phyloP scores from a whole-genome alignment of 257 asterid genomes.

The Henckelia pumila region DNA sequence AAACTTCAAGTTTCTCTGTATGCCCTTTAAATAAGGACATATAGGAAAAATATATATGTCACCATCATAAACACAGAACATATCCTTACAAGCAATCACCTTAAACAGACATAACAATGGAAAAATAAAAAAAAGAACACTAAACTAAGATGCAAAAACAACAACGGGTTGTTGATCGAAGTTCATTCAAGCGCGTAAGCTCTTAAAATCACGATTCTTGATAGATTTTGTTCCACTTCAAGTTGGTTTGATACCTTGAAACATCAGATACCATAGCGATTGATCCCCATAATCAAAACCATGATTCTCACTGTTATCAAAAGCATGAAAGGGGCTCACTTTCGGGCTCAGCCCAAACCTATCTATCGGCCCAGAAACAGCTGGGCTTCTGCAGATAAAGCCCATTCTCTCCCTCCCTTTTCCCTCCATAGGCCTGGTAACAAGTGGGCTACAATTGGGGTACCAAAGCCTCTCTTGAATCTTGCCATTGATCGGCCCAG shows the following conservation, averaged over 20 bases:
- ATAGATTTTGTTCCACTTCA: constrained; percentile 19
- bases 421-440: constrained; percentile 29
- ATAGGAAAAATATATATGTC: not conserved
- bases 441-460: constrained; percentile 42
- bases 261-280: constrained; percentile 83
- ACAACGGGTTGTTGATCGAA: not conserved
- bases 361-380: constrained; percentile 53
- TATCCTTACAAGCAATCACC: not conserved
- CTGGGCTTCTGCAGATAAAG: constrained; percentile 39
- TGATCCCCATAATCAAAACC: constrained; percentile 43
- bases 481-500: constrained; percentile 55
- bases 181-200: not conserved
- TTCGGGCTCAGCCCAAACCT: constrained; percentile 58
- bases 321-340: constrained; percentile 22
- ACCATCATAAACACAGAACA: not conserved
- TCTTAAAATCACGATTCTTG: not conserved
- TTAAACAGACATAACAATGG: not conserved
- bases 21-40: not conserved
- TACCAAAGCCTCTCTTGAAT: constrained; percentile 28
- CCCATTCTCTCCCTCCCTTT: constrained; percentile 30
- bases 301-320: constrained; percentile 30
- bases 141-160: not conserved
- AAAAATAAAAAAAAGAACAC: too few species aligned
- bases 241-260: constrained; percentile 85
- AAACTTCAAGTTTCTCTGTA: not conserved